Percentiles rank a stretch among this genome's conserved stretches.
These are phyloP conservation scores for Psilocybe azurescens DNA, from an alignment of 768 basidiomycete genomes.

Conservation along the genomic window DNA sequence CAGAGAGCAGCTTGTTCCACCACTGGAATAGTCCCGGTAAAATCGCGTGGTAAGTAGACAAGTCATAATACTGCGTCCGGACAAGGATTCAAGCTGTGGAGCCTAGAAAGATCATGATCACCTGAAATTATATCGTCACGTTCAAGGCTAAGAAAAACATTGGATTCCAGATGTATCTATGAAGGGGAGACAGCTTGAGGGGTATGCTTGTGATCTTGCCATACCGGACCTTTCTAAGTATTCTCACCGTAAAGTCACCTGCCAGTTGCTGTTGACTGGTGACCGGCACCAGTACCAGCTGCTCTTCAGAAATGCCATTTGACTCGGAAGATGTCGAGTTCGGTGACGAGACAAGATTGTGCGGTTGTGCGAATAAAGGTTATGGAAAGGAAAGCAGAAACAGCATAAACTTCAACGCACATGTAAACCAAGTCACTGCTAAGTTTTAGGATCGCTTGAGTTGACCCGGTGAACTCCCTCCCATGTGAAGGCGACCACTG, in stretches of 20 bases:
- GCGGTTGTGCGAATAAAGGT: too few species aligned
- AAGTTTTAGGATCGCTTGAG: too few species aligned
- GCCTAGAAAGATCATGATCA: background rate
- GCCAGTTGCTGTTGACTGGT: background rate
- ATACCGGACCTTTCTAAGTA: background rate
- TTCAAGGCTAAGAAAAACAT: too few species aligned
- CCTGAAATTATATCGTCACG: too few species aligned
- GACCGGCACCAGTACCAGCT: too few species aligned
- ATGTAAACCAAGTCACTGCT: background rate
- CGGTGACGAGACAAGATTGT: background rate
- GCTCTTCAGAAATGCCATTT: too few species aligned
- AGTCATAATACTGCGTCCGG: background rate
- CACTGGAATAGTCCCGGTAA: slow-evolving; percentile 18
- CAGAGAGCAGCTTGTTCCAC: slow-evolving; percentile 3
- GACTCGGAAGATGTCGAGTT: background rate
- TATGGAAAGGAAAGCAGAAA: too few species aligned
- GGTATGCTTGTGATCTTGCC: background rate
- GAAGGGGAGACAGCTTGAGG: background rate
- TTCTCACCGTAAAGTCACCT: background rate
- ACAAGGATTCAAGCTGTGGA: background rate
- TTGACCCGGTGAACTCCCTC: background rate
- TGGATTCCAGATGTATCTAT: too few species aligned
- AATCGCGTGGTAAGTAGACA: slow-evolving; percentile 6
- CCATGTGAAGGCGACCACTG: background rate
- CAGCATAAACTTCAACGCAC: background rate